Base-by-base conservation (phyloP, 306 rosid genomes). In the Phaseolus lunatus region DNA sequence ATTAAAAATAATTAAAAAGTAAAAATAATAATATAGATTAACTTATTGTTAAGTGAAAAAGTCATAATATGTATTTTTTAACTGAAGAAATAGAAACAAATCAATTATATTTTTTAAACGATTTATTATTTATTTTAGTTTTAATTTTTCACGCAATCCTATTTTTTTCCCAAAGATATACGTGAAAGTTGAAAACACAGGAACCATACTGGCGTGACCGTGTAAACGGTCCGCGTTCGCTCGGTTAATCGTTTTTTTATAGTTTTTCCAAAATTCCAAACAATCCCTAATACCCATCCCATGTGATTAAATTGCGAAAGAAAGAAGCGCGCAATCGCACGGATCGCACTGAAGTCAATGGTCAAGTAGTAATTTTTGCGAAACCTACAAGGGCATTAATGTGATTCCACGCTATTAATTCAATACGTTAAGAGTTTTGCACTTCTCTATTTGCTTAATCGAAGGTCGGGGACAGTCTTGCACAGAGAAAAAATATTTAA, bases 381-480 rank as follows among this genome's bases (percentile, higher is more conserved):
- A 12, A 39, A 70, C 35, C 2, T 0, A 4, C 8, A 61, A 71
- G 87, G 97, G 78, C 7, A 82, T 59, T 44, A 15, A 14, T 45
- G 90, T 7, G 49, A 67, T 84, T 82, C 18, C 20, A 20, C 1
- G 12, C 4, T 19, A 53, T n/a, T 62, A 44, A 67, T 44, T 24
- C 75, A 80, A 76, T 45, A 68, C 81, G 84, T 61, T 70, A 48
- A 37, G 77, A 49, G 73, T 84, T 76, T 81, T 82, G 64, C 22
- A 72, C 78, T 83, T 67, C 68, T 70, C 24, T 39, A 26, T 44
- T 56, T 78, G 81, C 90, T 61, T 75, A 73, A 66, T 86, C 66
- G 81, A 77, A 76, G 88, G 79, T 79, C 78, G 85, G 83, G 88
- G 82, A 4, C 57, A 69, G 83, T 81, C 85, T 81, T 49, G 81